A percentile compares a stretch with the other conserved stretches of the same genome.
phyloP scores from a whole-genome alignment of 2,329 filamentous ascomycete genomes.

The Alternaria consortialis region DNA sequence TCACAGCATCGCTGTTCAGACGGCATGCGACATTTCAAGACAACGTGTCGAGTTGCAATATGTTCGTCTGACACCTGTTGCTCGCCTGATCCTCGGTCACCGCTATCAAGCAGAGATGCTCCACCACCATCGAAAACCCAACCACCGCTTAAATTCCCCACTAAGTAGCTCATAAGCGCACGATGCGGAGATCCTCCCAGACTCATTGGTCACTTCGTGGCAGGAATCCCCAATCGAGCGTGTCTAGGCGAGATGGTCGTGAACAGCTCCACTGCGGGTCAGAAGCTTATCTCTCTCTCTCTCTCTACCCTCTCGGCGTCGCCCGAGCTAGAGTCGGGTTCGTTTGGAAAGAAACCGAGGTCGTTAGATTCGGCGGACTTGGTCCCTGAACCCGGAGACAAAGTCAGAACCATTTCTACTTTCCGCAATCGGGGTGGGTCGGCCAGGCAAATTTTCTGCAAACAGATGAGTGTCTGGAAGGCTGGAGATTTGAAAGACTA shows the following conservation, averaged over 20 bases:
- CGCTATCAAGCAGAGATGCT: not conserved
- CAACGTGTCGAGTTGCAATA: not conserved
- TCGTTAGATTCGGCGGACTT: conserved; percentile 4
- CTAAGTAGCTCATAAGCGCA: not conserved
- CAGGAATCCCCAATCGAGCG: conserved; percentile 8
- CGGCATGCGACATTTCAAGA: not conserved
- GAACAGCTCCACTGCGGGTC: conserved; percentile 20
- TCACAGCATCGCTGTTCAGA: not conserved
- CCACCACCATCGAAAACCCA: not conserved
- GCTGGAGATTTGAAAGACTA: not conserved
- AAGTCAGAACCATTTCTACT: not conserved
- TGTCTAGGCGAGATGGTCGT: conserved; percentile 15
- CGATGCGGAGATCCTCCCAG: not conserved
- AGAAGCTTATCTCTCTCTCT: conserved; percentile 15
- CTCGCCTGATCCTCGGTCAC: conserved; percentile 12
- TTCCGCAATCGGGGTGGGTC: conserved; percentile 16
- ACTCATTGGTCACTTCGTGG: conserved; percentile 12
- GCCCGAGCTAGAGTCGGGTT: conserved; percentile 1
- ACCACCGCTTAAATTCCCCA: conserved; percentile 4
- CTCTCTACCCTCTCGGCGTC: not conserved
- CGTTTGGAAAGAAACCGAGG: conserved; percentile 10
- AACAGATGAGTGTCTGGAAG: conserved; percentile 7
- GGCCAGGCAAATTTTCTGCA: conserved; percentile 25
- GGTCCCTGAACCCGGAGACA: conserved; percentile 13
- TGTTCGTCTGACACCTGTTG: not conserved